Conservation (phyloP, 2,329 filamentous ascomycete genomes). For the Penicillium crustosum region DNA sequence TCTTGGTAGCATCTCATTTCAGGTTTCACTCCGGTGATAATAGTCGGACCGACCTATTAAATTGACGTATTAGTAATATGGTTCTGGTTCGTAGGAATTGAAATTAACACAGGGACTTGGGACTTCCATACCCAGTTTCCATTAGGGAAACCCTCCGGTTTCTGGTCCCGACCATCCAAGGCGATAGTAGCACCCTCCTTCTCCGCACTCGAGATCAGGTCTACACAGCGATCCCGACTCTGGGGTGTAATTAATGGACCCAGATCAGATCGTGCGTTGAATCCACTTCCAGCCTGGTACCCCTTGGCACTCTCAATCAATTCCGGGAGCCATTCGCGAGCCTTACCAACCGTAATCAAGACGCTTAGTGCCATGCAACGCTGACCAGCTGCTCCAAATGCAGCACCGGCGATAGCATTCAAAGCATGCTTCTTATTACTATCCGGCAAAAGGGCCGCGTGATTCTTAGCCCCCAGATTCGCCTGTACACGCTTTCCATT, state of each 20-base stretch:
- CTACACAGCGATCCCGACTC: conserved; percentile 59
- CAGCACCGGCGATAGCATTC: neutral
- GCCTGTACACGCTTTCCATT: conserved; percentile 49
- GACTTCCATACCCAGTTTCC: conserved; percentile 1
- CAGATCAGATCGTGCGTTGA: conserved; percentile 58
- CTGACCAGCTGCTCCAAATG: conserved; percentile 2
- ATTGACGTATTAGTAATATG: neutral
- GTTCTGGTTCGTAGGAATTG: too few relatives aligned
- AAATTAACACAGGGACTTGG: neutral
- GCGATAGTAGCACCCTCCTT: conserved; percentile 61
- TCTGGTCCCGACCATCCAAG: conserved; percentile 42
- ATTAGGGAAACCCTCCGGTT: conserved; percentile 2
- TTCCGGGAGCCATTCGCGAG: conserved; percentile 60
- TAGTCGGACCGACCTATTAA: conserved; percentile 46
- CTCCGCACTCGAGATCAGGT: conserved; percentile 57
- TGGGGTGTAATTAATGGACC: conserved; percentile 61
- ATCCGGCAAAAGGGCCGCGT: neutral
- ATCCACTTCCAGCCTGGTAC: conserved; percentile 58
- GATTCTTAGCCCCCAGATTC: conserved; percentile 2
- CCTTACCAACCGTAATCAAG: conserved; percentile 50
- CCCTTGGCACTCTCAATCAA: conserved; percentile 58
- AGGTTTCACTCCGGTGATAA: conserved; percentile 61
- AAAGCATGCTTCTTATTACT: conserved; percentile 6
- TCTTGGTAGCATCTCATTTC: conserved; percentile 64
- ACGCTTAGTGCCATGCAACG: conserved; percentile 4